Percentiles rank a stretch among this genome's conserved stretches.
phyloP scores from a whole-genome alignment of 1,139 yeast genomes.

The Protomyces inouyei region DNA sequence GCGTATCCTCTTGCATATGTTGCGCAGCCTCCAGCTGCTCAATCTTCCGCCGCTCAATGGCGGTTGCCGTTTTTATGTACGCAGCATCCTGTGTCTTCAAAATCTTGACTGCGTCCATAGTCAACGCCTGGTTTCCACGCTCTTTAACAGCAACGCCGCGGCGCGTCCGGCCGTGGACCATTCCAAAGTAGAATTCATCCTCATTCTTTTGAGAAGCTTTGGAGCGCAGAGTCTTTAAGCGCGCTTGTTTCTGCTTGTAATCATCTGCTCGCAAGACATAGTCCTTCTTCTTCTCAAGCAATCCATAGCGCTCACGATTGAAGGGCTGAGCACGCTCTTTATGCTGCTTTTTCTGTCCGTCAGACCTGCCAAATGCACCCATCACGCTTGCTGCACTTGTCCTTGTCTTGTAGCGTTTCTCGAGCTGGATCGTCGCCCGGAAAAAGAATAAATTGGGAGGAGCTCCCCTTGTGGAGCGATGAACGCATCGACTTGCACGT shows the following conservation, averaged over 20 bases:
- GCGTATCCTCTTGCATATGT: constrained; percentile 4
- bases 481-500: background rate
- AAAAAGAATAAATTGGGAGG: background rate
- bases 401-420: too few relatives aligned
- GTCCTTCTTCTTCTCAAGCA: constrained; percentile 91
- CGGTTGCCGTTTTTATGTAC: constrained; percentile 71
- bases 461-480: background rate
- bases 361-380: constrained; percentile 24
- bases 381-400: background rate
- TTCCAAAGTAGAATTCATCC: constrained; percentile 92
- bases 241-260: constrained; percentile 82
- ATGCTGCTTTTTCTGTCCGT: constrained; percentile 43
- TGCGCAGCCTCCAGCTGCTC: constrained; percentile 54
- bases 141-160: constrained; percentile 65
- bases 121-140: constrained; percentile 44
- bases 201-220: constrained; percentile 76
- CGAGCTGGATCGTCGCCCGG: too few relatives aligned
- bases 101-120: constrained; percentile 70
- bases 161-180: constrained; percentile 68
- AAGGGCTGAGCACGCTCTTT: constrained; percentile 83
- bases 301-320: constrained; percentile 68
- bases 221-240: constrained; percentile 64
- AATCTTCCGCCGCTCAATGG: constrained; percentile 62
- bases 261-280: constrained; percentile 83
- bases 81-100: constrained; percentile 86